Evolutionary conservation across 2,329 filamentous ascomycete genomes (phyloP).

Genomic region (Arthrinium puccinioides): DNA sequence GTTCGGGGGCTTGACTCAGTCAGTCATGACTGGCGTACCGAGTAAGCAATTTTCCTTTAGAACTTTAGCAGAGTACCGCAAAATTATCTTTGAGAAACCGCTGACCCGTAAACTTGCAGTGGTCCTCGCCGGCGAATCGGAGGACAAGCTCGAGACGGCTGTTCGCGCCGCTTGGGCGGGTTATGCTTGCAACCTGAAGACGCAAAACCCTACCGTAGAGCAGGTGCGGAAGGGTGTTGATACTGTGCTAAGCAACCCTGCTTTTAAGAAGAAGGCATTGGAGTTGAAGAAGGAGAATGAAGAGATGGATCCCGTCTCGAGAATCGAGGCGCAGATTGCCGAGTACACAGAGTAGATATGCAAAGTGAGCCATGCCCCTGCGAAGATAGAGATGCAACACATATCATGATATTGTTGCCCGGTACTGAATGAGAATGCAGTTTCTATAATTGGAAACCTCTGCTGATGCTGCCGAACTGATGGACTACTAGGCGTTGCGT

Average conservation of each 20-base stretch:
- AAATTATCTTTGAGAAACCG: too few relatives aligned
- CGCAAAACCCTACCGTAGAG: conserved; percentile 17
- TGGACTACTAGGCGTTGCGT: neutral
- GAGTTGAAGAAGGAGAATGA: conserved; percentile 25
- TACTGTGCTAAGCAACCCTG: conserved; percentile 4
- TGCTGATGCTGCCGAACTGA: neutral
- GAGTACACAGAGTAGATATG: too few relatives aligned
- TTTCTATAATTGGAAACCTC: too few relatives aligned
- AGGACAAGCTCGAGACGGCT: conserved; percentile 26
- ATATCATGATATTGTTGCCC: too few relatives aligned
- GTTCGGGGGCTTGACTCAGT: conserved; percentile 29
- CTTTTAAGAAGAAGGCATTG: conserved; percentile 10
- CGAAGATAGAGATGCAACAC: too few relatives aligned
- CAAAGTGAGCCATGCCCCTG: too few relatives aligned
- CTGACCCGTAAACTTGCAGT: too few relatives aligned
- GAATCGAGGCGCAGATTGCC: conserved; percentile 17
- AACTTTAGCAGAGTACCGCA: too few relatives aligned
- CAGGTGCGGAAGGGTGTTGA: conserved; percentile 6
- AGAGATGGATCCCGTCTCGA: conserved; percentile 13
- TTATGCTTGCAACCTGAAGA: conserved; percentile 35
- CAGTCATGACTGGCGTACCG: conserved; percentile 9
- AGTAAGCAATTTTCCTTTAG: too few relatives aligned
- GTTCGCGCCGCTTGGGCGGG: conserved; percentile 34
- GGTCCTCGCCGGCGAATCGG: conserved; percentile 9
- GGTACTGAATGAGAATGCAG: too few relatives aligned